phyloP scores from a whole-genome alignment of 2,329 filamentous ascomycete genomes.

The Alternaria incomplexa region DNA sequence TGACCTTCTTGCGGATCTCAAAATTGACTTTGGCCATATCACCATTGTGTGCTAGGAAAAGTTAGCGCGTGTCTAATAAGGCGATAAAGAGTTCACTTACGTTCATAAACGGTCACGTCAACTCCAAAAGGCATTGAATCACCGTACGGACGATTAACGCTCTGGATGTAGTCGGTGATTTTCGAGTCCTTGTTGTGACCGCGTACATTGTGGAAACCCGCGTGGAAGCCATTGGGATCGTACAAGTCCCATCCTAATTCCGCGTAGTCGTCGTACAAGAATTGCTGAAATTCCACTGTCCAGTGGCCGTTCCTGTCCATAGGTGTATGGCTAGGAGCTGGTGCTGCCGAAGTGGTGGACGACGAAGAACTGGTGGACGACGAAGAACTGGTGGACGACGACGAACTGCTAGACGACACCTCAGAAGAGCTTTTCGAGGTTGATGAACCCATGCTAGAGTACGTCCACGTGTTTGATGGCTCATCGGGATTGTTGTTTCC shows the following conservation, averaged over 20 bases:
- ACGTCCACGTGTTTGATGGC: constrained; percentile 1
- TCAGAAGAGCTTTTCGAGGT: background rate
- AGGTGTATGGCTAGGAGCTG: background rate
- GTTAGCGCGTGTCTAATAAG: background rate
- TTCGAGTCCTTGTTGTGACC: background rate
- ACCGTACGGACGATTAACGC: constrained; percentile 1
- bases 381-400: background rate
- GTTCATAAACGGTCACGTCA: background rate
- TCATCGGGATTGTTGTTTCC: constrained; percentile 28
- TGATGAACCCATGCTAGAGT: background rate
- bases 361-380: background rate
- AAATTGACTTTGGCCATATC: constrained; percentile 9
- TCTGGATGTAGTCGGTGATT: constrained; percentile 7
- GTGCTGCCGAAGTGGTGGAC: background rate
- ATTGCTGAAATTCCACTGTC: constrained; percentile 16
- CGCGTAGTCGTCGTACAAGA: constrained; percentile 12
- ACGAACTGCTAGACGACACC: background rate
- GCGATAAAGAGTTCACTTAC: background rate
- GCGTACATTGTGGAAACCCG: constrained; percentile 1
- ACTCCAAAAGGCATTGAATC: constrained; percentile 17
- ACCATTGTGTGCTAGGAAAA: background rate
- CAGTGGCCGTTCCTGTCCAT: constrained; percentile 18
- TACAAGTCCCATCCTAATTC: constrained; percentile 20
- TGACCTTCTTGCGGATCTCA: constrained; percentile 7
- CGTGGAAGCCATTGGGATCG: constrained; percentile 20